Evolutionary conservation across 768 basidiomycete species (phyloP), one percentile per base, ranked within the genome.

Genomic region (Pulveroboletus sp.): DNA sequence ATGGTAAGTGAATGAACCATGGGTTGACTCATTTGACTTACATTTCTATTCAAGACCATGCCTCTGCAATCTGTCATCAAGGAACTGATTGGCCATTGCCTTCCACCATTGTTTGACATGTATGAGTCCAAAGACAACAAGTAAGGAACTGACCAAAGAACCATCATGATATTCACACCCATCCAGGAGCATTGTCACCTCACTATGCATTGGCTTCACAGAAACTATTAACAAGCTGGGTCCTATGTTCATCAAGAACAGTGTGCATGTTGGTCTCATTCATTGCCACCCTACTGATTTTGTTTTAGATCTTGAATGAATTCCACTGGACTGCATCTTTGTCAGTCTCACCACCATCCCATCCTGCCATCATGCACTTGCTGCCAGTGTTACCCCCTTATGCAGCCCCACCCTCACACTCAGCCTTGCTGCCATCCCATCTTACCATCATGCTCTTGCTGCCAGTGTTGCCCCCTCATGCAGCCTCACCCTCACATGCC

Each of bases 101-200:
- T 98, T 38, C 77, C 77, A 6, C 78, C 83, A 22, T 76, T 98
- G 26, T 65, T 97, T 51, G 88, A 93, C 46, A 85, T 93, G 82
- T 95, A 90, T 69, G 85, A 89, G 61, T 82, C 84, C 4, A 96
- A 99, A 70, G 96, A 99, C 61, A 93, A 95, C 76, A 95, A 97
- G 93, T 96, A 64, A 74, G 91, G 80, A 9, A 24, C 13, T 22
- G 17, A 17, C n/a, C 10, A 20, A 2, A 23, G 24, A 19, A 42
- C 47, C 41, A 53, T 45, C 50, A 40, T 55, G n/a, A 49, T 47
- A 27, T 49, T 59, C 40, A 67, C 43, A 16, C 13, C 6, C 12
- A 10, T 46, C 16, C 57, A 95, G 93, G 74, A 79, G 81, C 52
- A 94, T 98, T 49, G 93, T 88, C 31, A 85, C 92, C 45, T 74